phyloP scores from a whole-genome alignment of 2,329 filamentous ascomycete species.

The Penicillium sp. region DNA sequence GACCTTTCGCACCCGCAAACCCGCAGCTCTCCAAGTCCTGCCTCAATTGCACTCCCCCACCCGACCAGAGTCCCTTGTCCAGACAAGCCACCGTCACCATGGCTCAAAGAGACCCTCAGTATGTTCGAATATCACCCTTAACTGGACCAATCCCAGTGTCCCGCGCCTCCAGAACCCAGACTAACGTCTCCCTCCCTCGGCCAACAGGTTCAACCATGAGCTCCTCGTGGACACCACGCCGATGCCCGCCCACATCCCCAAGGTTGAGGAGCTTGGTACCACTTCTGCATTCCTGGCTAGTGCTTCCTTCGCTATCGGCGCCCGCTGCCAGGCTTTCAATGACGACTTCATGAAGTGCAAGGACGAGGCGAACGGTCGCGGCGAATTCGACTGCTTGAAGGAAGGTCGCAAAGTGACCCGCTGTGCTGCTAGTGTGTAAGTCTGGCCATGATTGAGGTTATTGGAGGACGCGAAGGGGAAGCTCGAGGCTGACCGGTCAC shows the following conservation, averaged over 20 bases:
- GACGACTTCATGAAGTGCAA: constrained; percentile 99
- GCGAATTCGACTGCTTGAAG: constrained; percentile 91
- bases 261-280: constrained; percentile 87
- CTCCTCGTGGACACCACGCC: constrained; percentile 93
- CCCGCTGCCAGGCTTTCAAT: constrained; percentile 90
- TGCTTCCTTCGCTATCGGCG: constrained; percentile 94
- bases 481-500: constrained; percentile 9
- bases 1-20: constrained; percentile 32
- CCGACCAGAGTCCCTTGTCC: constrained; percentile 13
- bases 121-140: constrained; percentile 11
- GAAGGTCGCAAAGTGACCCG: constrained; percentile 94
- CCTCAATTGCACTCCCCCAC: constrained; percentile 20
- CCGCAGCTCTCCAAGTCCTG: constrained; percentile 23
- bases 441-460: constrained; percentile 28
- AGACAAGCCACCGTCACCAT: constrained; percentile 25
- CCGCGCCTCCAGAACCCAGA: constrained; percentile 8
- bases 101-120: constrained; percentile 33
- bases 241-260: constrained; percentile 84
- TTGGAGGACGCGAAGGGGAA: not conserved
- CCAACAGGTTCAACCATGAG: constrained; percentile 81
- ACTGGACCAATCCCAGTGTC: not conserved
- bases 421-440: constrained; percentile 93
- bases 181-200: constrained; percentile 19
- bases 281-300: constrained; percentile 89
- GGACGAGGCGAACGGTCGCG: constrained; percentile 82